Conservation (phyloP, 176 grass and related monocot genomes). For the Poa annua region DNA sequence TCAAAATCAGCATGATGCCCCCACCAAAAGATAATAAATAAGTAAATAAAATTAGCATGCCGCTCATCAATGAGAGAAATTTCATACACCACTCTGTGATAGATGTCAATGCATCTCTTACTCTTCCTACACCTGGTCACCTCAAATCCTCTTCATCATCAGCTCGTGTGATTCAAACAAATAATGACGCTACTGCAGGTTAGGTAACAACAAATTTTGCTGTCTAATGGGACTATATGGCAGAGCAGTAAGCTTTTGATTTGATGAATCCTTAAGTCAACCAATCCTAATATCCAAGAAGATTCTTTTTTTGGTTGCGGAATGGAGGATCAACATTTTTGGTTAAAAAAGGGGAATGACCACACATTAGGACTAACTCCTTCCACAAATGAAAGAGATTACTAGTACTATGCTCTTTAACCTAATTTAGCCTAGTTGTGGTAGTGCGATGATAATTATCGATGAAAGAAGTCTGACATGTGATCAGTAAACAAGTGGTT, state of each 20-base stretch:
- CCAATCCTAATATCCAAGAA: neutral
- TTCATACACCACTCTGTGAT: neutral
- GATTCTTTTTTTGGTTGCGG: neutral
- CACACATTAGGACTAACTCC: slow-evolving; percentile 10
- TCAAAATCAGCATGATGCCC: slow-evolving; percentile 6
- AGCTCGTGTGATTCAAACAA: neutral
- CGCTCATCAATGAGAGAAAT: neutral
- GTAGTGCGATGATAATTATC: neutral
- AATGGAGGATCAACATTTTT: slow-evolving; percentile 26
- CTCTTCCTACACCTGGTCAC: slow-evolving; percentile 11
- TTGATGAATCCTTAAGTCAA: slow-evolving; percentile 8
- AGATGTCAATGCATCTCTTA: slow-evolving; percentile 8
- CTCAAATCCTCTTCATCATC: slow-evolving; percentile 14
- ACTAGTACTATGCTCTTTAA: neutral
- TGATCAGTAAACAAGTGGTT: slow-evolving; percentile 10
- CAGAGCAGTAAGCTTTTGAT: neutral
- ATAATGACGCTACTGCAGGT: neutral
- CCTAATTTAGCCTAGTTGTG: slow-evolving; percentile 25
- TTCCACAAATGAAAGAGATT: slow-evolving; percentile 16
- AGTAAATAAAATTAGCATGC: neutral
- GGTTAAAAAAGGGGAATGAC: slow-evolving; percentile 20
- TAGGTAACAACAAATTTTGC: neutral
- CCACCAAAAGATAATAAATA: neutral
- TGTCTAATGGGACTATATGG: neutral
- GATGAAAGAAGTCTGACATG: slow-evolving; percentile 23